Evolutionary conservation across 2,329 filamentous ascomycete genomes (phyloP).

Genomic region (Phialophora chinensis): DNA sequence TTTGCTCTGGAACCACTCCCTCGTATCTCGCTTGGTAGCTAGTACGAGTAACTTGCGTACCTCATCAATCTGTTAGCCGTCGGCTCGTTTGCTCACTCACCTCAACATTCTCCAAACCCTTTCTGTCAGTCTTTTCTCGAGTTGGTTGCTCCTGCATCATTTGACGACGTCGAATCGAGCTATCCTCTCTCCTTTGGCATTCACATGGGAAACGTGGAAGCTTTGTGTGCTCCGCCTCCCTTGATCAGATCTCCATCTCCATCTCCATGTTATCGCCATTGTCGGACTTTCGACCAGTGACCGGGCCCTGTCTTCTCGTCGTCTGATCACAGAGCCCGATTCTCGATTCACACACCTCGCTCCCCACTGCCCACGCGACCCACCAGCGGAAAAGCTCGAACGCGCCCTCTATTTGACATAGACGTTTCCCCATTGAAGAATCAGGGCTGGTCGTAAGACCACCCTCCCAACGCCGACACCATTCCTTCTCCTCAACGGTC

Average conservation of each 20-base stretch:
- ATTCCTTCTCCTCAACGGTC: constrained; percentile 79
- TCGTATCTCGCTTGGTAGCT: constrained; percentile 1
- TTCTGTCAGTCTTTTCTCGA: neutral
- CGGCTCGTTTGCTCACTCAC: constrained; percentile 9
- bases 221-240: constrained; percentile 24
- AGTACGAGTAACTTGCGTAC: neutral
- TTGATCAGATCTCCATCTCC: constrained; percentile 13
- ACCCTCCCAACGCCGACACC: constrained; percentile 70
- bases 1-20: neutral
- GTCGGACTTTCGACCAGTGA: constrained; percentile 28
- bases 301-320: constrained; percentile 17
- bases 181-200: neutral
- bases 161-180: constrained; percentile 11
- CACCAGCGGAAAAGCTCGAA: constrained; percentile 23
- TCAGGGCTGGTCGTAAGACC: constrained; percentile 74
- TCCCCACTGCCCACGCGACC: constrained; percentile 24
- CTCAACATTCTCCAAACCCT: constrained; percentile 1
- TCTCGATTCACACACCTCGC: constrained; percentile 13
- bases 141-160: constrained; percentile 12
- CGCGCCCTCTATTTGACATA: constrained; percentile 18
- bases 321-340: constrained; percentile 22
- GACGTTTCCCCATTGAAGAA: constrained; percentile 9
- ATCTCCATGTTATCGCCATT: constrained; percentile 12
- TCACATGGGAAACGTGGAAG: constrained; percentile 16
- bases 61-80: constrained; percentile 6